These are phyloP conservation scores for Quercus bicolor DNA, from an alignment of 306 rosid genomes.

Conservation along the genomic window DNA sequence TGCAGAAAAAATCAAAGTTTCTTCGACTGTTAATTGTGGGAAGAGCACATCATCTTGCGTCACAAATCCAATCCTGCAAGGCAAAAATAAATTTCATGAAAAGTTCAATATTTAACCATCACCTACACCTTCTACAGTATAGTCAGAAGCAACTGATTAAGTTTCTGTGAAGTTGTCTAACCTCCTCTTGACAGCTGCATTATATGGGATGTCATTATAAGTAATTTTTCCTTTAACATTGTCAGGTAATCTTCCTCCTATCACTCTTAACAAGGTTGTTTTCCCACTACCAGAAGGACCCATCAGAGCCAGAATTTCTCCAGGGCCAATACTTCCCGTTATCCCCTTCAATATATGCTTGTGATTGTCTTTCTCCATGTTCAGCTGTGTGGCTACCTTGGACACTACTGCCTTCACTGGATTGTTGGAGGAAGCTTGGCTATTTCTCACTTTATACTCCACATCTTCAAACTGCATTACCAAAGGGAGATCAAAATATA, in stretches of 20 bases:
- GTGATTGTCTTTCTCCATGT: slow-evolving; percentile 47
- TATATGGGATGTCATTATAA: slow-evolving; percentile 66
- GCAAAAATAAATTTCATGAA: not conserved
- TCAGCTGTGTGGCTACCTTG: slow-evolving; percentile 45
- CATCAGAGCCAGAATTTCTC: slow-evolving; percentile 94
- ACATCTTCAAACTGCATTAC: slow-evolving; percentile 88
- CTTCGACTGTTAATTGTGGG: slow-evolving; percentile 88
- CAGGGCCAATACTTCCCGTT: slow-evolving; percentile 91
- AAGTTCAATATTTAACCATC: not conserved
- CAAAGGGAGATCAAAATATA: not conserved
- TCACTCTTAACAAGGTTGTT: slow-evolving; percentile 81
- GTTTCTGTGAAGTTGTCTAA: slow-evolving; percentile 18
- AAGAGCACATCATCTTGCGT: slow-evolving; percentile 89
- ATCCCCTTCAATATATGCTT: slow-evolving; percentile 77
- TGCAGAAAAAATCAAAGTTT: slow-evolving; percentile 79
- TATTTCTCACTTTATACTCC: slow-evolving; percentile 65
- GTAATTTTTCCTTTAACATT: slow-evolving; percentile 73
- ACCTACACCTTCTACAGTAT: not conserved
- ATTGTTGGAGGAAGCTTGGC: slow-evolving; percentile 31
- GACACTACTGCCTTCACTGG: slow-evolving; percentile 55
- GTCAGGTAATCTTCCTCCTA: slow-evolving; percentile 74
- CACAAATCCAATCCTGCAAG: slow-evolving; percentile 86
- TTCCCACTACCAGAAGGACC: slow-evolving; percentile 99
- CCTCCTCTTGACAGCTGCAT: slow-evolving; percentile 79
- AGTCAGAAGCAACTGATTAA: not conserved